Conservation (phyloP, 805 yeast genomes). For the Spathaspora sp. region DNA sequence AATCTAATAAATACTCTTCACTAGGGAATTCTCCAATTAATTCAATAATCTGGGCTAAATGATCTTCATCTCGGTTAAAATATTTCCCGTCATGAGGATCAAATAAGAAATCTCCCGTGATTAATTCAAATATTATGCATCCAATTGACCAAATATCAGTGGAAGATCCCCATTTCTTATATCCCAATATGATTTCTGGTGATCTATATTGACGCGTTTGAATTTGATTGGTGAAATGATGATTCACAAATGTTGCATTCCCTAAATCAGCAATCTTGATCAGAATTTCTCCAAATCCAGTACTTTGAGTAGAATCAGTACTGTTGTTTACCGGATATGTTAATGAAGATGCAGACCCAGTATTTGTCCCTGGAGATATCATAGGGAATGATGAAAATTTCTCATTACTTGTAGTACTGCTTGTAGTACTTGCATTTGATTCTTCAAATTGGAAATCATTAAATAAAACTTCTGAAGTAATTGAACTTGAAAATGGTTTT, state of each 20-base stretch:
- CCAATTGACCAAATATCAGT: slow-evolving; percentile 61
- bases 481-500: slow-evolving; percentile 47
- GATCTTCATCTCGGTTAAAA: slow-evolving; percentile 56
- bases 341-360: background rate
- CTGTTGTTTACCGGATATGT: background rate
- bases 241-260: slow-evolving; percentile 79
- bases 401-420: background rate
- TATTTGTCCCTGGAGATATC: background rate
- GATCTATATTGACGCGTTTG: slow-evolving; percentile 92
- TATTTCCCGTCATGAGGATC: slow-evolving; percentile 53
- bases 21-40: slow-evolving; percentile 41
- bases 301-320: background rate
- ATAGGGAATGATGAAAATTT: background rate
- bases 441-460: slow-evolving; percentile 8
- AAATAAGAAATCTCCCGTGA: slow-evolving; percentile 60
- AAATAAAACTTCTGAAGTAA: slow-evolving; percentile 20
- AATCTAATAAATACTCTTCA: slow-evolving; percentile 36
- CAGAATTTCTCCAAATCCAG: slow-evolving; percentile 15
- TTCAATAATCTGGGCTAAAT: slow-evolving; percentile 60
- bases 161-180: slow-evolving; percentile 56
- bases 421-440: too few relatives aligned
- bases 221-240: slow-evolving; percentile 83
- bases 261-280: slow-evolving; percentile 92
- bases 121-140: slow-evolving; percentile 55
- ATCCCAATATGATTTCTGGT: slow-evolving; percentile 58